Evolutionary conservation across 495 filamentous ascomycete genomes (phyloP).

Genomic region (Penicillium manginii): DNA sequence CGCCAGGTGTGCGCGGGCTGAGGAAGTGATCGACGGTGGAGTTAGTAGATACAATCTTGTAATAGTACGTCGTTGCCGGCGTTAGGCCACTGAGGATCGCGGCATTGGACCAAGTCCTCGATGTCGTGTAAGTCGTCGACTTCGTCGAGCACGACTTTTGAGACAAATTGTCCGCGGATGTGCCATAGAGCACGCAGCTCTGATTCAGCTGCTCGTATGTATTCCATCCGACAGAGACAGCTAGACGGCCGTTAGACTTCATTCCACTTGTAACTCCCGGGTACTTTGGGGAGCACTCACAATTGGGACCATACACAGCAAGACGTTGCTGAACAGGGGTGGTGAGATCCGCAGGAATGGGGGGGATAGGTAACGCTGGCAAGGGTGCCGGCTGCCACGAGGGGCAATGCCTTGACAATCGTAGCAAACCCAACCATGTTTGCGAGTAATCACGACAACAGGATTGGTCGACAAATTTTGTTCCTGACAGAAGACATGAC

Average conservation of each 20-base stretch:
- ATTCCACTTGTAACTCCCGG: not conserved
- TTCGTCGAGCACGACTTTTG: constrained; percentile 35
- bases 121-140: constrained; percentile 53
- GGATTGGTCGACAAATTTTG: not conserved
- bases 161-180: constrained; percentile 31
- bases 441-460: not conserved
- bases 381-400: constrained; percentile 41
- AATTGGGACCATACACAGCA: constrained; percentile 56
- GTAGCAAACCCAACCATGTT: constrained; percentile 22
- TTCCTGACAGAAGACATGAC: constrained; percentile 2
- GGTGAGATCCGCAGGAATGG: constrained; percentile 56
- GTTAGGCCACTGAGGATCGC: constrained; percentile 45
- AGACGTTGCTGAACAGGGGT: constrained; percentile 62
- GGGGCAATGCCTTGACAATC: constrained; percentile 35
- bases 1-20: constrained; percentile 55
- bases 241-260: constrained; percentile 27
- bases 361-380: constrained; percentile 52
- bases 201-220: constrained; percentile 44
- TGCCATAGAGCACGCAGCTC: constrained; percentile 52
- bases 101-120: constrained; percentile 55
- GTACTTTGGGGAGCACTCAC: constrained; percentile 31
- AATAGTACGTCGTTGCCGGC: constrained; percentile 56
- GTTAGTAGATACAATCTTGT: constrained; percentile 60
- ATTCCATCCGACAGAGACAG: constrained; percentile 61
- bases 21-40: constrained; percentile 59